Base-by-base conservation (phyloP, 305 asterid genomes). In the Galium porrigens region DNA sequence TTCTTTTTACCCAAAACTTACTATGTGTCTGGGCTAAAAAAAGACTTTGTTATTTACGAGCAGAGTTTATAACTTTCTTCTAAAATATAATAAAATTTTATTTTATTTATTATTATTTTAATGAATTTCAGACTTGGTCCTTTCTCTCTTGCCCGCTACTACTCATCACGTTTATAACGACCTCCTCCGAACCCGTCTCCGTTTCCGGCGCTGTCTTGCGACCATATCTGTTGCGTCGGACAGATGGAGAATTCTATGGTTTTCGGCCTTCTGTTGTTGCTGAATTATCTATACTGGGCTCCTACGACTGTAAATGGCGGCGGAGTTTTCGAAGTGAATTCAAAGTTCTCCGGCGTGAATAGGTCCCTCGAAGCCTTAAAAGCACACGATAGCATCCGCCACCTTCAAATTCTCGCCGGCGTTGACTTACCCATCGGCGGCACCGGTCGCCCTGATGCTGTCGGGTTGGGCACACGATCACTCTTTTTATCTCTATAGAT, bases 371-470 rank as follows among this genome's bases (percentile, higher is more conserved):
- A 84, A 68, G 94, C 88, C 69, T 85, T 90, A 36, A 83, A 83
- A 72, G 94, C 94, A 14, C 96, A 90, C 73, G 97, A 90, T 68
- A 85, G 76, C 75, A 69, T 83, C 32, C 95, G 97, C 53, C 97
- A 88, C 69, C 88, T 90, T 69, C 76, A 85, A 58, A 81, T 84
- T 66, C 75, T 80, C 73, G 82, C 96, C 78, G 97, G 96, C 76
- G 96, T 90, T 70, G 96, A 90, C 89, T 83, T 90, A 58, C 97
- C 96, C 4, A 87, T 90, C 48, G 97, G 97, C 1, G 96, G 96
- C 65, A 88, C 89, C 55, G 96, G 96, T 17, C 97, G 97, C 39
- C 96, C 97, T 27, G 97, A 90, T 68, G 73, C 94, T 61, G 85
- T 89, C 66, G 97, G 97, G 97, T 90, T 57, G 25, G 82, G 30